phyloP scores from a whole-genome alignment of 768 basidiomycete species.

The Termitomyces sp. region DNA sequence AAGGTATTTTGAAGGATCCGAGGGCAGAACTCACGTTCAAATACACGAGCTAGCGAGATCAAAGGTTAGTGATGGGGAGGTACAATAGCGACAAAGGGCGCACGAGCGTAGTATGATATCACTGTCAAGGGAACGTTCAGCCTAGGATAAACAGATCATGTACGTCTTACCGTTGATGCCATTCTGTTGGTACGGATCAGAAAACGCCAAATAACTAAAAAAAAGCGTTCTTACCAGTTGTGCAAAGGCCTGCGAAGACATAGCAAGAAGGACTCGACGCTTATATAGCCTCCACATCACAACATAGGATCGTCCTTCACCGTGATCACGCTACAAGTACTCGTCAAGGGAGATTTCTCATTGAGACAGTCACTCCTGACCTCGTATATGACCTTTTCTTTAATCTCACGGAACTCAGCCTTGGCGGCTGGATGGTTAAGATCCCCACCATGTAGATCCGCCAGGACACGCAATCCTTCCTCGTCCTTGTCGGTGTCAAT shows the following conservation, averaged over 20 bases:
- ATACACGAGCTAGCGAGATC: slow-evolving; percentile 64
- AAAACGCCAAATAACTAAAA: neutral
- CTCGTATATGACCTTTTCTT: slow-evolving; percentile 70
- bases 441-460: slow-evolving; percentile 85
- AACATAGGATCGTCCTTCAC: slow-evolving; percentile 72
- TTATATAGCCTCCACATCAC: slow-evolving; percentile 88
- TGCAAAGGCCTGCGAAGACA: slow-evolving; percentile 72
- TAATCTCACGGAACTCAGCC: slow-evolving; percentile 86
- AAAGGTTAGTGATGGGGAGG: slow-evolving; percentile 4
- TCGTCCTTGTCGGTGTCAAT: slow-evolving; percentile 83
- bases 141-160: neutral
- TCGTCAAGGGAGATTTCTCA: neutral
- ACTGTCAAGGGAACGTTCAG: slow-evolving; percentile 38
- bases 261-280: slow-evolving; percentile 83
- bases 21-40: slow-evolving; percentile 62
- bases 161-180: slow-evolving; percentile 78
- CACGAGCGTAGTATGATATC: slow-evolving; percentile 92
- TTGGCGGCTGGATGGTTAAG: slow-evolving; percentile 60
- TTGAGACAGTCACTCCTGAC: slow-evolving; percentile 29
- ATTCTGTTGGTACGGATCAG: slow-evolving; percentile 49
- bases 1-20: neutral
- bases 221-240: slow-evolving; percentile 14
- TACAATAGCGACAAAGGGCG: slow-evolving; percentile 24
- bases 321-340: slow-evolving; percentile 57
- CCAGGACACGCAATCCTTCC: slow-evolving; percentile 82